phyloP scores from a whole-genome alignment of 1,284 basidiomycete species.

The Naganishia sp. region DNA sequence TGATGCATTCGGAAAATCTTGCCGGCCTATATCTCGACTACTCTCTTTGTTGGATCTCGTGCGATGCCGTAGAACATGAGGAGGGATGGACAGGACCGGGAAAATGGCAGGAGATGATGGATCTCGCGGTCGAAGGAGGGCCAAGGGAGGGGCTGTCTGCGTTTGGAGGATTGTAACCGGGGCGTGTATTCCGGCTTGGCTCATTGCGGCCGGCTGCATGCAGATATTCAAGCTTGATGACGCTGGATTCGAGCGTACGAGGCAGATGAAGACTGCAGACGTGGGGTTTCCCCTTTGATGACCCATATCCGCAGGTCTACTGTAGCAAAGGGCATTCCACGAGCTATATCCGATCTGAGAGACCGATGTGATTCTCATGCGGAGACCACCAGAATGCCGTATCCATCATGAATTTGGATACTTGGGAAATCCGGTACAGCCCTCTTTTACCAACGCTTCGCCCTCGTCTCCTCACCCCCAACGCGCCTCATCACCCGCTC shows the following conservation, averaged over 20 bases:
- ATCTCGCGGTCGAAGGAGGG: background rate
- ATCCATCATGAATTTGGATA: too few species aligned
- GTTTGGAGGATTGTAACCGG: background rate
- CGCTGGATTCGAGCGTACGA: background rate
- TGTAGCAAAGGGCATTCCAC: too few species aligned
- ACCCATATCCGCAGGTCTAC: too few species aligned
- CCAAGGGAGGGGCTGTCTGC: background rate
- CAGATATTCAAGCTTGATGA: slow-evolving; percentile 16
- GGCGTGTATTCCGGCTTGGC: background rate
- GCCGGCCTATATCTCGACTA: background rate
- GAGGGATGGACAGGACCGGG: background rate
- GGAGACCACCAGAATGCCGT: too few species aligned
- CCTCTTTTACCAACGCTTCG: background rate
- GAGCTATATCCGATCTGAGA: too few species aligned
- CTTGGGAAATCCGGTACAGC: background rate
- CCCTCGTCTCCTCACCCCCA: background rate
- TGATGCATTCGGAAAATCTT: background rate
- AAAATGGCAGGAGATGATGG: background rate
- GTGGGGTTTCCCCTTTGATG: too few species aligned
- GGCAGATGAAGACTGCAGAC: too few species aligned
- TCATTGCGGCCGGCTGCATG: slow-evolving; percentile 1
- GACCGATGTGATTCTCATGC: too few species aligned
- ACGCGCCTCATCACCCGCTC: slow-evolving; percentile 23
- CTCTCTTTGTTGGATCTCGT: background rate
- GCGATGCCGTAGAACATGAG: background rate